Percentiles rank a stretch among this genome's conserved stretches.
These are phyloP conservation scores for Stellera chamaejasme DNA, from an alignment of 345 rosid species.

Conservation along the genomic window DNA sequence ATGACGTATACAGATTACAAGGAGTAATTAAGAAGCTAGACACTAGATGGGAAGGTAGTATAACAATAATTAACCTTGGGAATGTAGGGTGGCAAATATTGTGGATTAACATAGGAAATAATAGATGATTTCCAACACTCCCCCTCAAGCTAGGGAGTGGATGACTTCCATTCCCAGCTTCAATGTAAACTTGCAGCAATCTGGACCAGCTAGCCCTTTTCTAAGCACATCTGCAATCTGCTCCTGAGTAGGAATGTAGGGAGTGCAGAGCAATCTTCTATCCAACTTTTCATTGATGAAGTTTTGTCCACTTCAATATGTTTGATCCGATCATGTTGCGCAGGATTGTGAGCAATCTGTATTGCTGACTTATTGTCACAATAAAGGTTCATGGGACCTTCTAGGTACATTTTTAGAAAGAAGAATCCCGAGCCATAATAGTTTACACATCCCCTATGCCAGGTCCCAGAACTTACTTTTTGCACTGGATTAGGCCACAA, in stretches of 20 bases:
- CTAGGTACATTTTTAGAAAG: neutral
- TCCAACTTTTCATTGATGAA: constrained; percentile 2
- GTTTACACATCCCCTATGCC: neutral
- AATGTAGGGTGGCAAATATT: too few species aligned
- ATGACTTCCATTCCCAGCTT: neutral
- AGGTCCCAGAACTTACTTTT: neutral
- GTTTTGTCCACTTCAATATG: neutral
- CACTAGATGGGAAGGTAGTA: too few species aligned
- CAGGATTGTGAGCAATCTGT: neutral
- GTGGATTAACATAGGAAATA: too few species aligned
- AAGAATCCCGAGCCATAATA: neutral
- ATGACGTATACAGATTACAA: too few species aligned
- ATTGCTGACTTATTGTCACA: neutral
- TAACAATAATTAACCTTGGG: too few species aligned
- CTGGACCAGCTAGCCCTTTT: neutral
- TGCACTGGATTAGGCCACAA: neutral
- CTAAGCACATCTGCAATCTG: neutral
- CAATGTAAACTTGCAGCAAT: neutral
- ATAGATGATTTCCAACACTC: neutral
- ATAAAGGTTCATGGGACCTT: neutral
- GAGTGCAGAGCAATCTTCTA: neutral
- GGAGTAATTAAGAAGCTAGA: too few species aligned
- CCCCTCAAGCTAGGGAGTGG: constrained; percentile 4
- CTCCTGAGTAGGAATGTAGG: neutral
- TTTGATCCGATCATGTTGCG: neutral